These are phyloP conservation scores for Trichocladium antarcticum DNA, from an alignment of 495 filamentous ascomycete species.

Conservation along the genomic window DNA sequence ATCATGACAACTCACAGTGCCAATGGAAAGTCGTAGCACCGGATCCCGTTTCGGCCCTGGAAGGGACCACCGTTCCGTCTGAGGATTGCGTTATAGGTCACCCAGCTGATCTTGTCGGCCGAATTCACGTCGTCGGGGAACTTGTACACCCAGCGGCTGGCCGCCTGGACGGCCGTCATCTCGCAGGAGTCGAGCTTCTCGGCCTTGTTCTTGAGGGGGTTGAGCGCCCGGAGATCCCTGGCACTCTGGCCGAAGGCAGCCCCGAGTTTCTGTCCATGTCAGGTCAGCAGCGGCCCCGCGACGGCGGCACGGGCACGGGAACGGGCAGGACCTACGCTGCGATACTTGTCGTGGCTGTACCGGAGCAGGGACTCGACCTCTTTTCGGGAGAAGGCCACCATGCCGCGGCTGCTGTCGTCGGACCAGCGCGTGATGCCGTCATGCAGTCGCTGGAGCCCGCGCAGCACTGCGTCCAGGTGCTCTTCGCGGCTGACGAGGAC, in stretches of 20 bases:
- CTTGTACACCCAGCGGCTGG: conserved; percentile 10
- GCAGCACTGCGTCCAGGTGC: conserved; percentile 12
- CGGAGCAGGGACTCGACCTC: background rate
- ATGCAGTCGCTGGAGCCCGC: conserved; percentile 5
- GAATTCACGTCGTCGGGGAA: conserved; percentile 2
- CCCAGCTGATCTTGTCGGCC: conserved; percentile 1
- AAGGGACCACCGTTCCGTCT: conserved; percentile 9
- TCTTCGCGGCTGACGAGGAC: conserved; percentile 10
- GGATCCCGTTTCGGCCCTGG: background rate
- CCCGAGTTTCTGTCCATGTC: background rate
- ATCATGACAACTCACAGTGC: conserved; percentile 5
- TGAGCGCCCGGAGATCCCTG: background rate
- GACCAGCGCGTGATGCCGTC: conserved; percentile 15
- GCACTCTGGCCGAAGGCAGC: background rate
- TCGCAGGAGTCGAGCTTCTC: conserved; percentile 1
- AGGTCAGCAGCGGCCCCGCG: background rate
- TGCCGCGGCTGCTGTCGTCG: conserved; percentile 1
- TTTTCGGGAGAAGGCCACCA: background rate
- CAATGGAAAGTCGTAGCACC: conserved; percentile 12
- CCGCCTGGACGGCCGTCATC: background rate
- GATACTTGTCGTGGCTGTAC: background rate
- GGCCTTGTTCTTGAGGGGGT: background rate
- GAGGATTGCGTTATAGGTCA: conserved; percentile 13
- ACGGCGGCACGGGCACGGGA: background rate
- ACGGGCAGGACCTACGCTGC: background rate